phyloP scores from a whole-genome alignment of 1,139 yeast genomes.

The Saccharomyces hybrid region DNA sequence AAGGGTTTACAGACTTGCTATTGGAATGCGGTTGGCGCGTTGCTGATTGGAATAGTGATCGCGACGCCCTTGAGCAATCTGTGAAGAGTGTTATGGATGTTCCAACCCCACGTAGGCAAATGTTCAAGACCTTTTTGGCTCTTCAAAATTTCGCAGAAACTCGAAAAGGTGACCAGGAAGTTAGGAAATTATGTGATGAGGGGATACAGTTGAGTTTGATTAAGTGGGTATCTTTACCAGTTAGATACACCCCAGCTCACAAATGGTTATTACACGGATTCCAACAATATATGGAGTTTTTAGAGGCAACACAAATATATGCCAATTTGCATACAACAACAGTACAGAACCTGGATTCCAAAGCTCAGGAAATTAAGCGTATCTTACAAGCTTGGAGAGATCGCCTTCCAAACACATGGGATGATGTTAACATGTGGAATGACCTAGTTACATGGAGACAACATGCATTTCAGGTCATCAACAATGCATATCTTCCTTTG shows the following conservation, averaged over 20 bases:
- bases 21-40: slow-evolving; percentile 99
- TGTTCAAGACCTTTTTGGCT: slow-evolving; percentile 88
- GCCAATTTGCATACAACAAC: slow-evolving; percentile 83
- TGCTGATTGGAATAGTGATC: slow-evolving; percentile 95
- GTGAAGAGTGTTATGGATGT: slow-evolving; percentile 97
- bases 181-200: slow-evolving; percentile 84
- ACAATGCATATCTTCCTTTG: slow-evolving; percentile 87
- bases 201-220: slow-evolving; percentile 90
- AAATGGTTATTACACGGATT: slow-evolving; percentile 85
- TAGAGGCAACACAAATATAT: slow-evolving; percentile 95
- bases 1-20: slow-evolving; percentile 88
- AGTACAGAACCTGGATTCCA: slow-evolving; percentile 83
- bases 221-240: slow-evolving; percentile 90
- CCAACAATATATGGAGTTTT: slow-evolving; percentile 95
- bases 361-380: slow-evolving; percentile 88
- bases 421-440: slow-evolving; percentile 95
- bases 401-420: slow-evolving; percentile 93
- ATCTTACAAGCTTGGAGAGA: slow-evolving; percentile 98
- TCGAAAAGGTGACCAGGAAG: slow-evolving; percentile 69
- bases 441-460: slow-evolving; percentile 98
- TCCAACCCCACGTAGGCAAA: slow-evolving; percentile 94
- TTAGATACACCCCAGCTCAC: slow-evolving; percentile 74
- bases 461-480: slow-evolving; percentile 95
- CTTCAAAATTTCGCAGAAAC: slow-evolving; percentile 92
- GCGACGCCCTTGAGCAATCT: slow-evolving; percentile 90